Base-by-base conservation (phyloP, 768 basidiomycete genomes). In the Amyloporia xantha region DNA sequence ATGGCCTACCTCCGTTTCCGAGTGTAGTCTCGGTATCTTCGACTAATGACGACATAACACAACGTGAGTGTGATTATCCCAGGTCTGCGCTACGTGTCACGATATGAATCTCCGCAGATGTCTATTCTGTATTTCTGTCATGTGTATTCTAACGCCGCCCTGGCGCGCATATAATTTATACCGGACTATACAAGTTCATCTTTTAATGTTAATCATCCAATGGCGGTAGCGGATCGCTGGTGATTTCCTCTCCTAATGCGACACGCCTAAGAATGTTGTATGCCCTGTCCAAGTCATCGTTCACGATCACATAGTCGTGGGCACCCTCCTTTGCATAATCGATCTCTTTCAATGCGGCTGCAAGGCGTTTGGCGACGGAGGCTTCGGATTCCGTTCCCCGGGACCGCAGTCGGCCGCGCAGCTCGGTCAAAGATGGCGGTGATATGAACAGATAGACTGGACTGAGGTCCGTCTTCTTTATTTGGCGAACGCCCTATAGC, bases 371-470 rank as follows among this genome's bases (percentile, higher is more conserved):
- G 51, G 79, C 70, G 12, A 93, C 74, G 7, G 84, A 78, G 0
- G 74, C 76, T 17, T 84, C 82, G 11, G 79, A 75, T 63, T 97
- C 94, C 10, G 94, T 96, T 1, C 90, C 94, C 3, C 94, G 84
- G 0, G 80, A 74, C 21, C 75, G 74, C 4, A 98, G 75, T 38
- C 95, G 85, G 3, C 67, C 53, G 21, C 82, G 79, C 30, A 98
- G 81, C 9, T 69, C 71, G n/a, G 74, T 28, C 65, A 95, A 69
- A 12, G 84, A 79, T 0, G 95, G 95, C 0, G 95, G 95, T 1
- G 91, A 83, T 64, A 98, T 79, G 69, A 98, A 98, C 54, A 94
- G 76, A 66, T 85, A 96, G 54, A 96, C 75, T 13, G 94, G 89
- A 62, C 89, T 77, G 28, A 97, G 71, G 47, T 77, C 66, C 24